Percentiles rank a stretch among this genome's conserved stretches.
Evolutionary conservation across 108 stramenopile genomes (phyloP).

Genomic region (Stephanodiscus minutulus): DNA sequence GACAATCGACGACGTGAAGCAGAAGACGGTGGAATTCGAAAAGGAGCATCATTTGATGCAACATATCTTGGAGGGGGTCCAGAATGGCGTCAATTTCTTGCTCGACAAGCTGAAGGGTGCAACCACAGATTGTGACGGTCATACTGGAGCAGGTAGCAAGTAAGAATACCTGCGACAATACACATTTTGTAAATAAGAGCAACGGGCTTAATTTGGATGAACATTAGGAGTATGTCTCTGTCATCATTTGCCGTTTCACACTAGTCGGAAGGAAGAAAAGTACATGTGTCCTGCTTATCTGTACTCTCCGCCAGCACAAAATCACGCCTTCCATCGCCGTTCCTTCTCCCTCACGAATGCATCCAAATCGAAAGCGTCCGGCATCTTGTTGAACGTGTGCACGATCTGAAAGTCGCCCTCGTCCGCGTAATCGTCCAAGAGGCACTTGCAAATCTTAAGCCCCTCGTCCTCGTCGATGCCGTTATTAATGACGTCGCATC

Average conservation of each 20-base stretch:
- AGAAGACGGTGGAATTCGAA: conserved; percentile 38
- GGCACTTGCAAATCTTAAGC: conserved; percentile 50
- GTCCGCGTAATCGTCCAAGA: conserved; percentile 63
- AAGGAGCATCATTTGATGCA: conserved; percentile 37
- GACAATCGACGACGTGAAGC: conserved; percentile 25
- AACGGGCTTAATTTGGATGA: too few relatives aligned
- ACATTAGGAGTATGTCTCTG: too few relatives aligned
- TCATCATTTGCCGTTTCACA: too few relatives aligned
- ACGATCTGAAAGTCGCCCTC: conserved; percentile 62
- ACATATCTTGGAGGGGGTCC: conserved; percentile 30
- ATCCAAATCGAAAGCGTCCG: conserved; percentile 76
- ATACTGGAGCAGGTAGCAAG: too few relatives aligned
- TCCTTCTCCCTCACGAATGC: conserved; percentile 65
- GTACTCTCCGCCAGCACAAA: not conserved
- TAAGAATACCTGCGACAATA: too few relatives aligned
- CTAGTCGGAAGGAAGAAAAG: too few relatives aligned
- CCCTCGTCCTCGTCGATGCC: conserved; percentile 80
- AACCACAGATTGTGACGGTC: not conserved
- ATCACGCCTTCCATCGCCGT: conserved; percentile 56
- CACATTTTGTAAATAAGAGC: too few relatives aligned
- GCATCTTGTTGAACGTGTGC: conserved; percentile 75
- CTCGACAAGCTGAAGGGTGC: conserved; percentile 33
- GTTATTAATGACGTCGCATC: conserved; percentile 77
- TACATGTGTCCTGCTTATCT: too few relatives aligned
- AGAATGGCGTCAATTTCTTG: conserved; percentile 32